Evolutionary conservation across 129 eudicot genomes (phyloP).

Genomic region (Gnaphalium uliginosum): DNA sequence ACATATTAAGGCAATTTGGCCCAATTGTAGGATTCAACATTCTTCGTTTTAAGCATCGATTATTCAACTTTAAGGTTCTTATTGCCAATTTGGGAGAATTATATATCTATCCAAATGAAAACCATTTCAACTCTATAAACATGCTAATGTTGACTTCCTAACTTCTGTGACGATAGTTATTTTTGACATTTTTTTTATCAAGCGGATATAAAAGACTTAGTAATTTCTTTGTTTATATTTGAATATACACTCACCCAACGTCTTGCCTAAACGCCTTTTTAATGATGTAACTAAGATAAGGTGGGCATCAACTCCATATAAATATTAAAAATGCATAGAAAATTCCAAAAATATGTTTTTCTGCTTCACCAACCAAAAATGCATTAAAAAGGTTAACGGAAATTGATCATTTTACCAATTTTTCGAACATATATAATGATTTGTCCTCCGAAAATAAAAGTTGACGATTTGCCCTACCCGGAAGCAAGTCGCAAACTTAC

Average conservation of each 20-base stretch:
- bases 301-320: not conserved
- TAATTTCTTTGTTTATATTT: not conserved
- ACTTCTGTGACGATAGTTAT: not conserved
- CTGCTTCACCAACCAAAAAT: constrained; percentile 18
- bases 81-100: no score
- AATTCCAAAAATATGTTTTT: not conserved
- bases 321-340: not conserved
- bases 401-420: no score
- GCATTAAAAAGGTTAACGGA: no score
- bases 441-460: no score
- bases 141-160: not conserved
- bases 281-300: no score
- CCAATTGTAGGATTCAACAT: not conserved
- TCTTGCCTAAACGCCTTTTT: not conserved
- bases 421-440: no score
- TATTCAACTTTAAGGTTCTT: no score
- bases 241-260: not conserved
- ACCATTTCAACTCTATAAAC: not conserved
- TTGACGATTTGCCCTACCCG: no score
- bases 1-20: not conserved
- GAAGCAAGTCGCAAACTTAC: no score
- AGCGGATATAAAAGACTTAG: not conserved
- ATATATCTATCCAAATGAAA: no score
- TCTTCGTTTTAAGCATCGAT: no score
- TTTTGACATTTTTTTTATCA: not conserved